Conservation (phyloP, 2,329 filamentous ascomycete species). For the Hortaea sp. region DNA sequence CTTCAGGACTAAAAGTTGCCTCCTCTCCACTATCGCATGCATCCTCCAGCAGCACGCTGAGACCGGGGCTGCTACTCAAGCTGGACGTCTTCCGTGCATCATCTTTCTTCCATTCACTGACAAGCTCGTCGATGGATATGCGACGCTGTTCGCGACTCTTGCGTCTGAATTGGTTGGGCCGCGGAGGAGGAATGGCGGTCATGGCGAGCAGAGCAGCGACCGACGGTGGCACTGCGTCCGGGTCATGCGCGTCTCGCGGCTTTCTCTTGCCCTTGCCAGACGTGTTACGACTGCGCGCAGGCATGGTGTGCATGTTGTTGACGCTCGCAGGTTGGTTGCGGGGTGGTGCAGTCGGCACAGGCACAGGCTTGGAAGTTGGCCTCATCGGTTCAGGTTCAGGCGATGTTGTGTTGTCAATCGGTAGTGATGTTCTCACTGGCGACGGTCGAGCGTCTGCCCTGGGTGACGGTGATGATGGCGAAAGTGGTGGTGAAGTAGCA, state of each 20-base stretch:
- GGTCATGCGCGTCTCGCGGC: constrained; percentile 25
- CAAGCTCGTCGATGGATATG: constrained; percentile 48
- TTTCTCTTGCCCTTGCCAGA: constrained; percentile 11
- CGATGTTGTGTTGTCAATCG: constrained; percentile 1
- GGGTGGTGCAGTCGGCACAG: constrained; percentile 9
- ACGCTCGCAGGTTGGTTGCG: constrained; percentile 2
- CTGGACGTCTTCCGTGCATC: constrained; percentile 21
- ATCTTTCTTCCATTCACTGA: constrained; percentile 45
- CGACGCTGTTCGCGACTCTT: constrained; percentile 30
- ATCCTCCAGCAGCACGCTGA: constrained; percentile 48
- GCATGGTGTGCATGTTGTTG: constrained; percentile 16
- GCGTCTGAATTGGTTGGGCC: constrained; percentile 27
- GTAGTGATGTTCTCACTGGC: neutral
- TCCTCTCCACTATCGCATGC: constrained; percentile 35
- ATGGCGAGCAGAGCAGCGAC: constrained; percentile 49
- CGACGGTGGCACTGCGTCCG: constrained; percentile 41
- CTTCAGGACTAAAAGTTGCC: constrained; percentile 13
- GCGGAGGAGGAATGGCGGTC: constrained; percentile 48
- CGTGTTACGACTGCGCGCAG: constrained; percentile 8
- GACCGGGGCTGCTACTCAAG: constrained; percentile 23
- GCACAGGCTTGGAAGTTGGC: constrained; percentile 9
- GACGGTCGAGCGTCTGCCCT: neutral
- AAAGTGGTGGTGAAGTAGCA: too few species aligned
- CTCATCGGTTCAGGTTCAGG: constrained; percentile 3
- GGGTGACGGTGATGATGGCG: too few species aligned